phyloP scores from a whole-genome alignment of 2,329 filamentous ascomycete species.

The Ploettnerulaceae sp. region DNA sequence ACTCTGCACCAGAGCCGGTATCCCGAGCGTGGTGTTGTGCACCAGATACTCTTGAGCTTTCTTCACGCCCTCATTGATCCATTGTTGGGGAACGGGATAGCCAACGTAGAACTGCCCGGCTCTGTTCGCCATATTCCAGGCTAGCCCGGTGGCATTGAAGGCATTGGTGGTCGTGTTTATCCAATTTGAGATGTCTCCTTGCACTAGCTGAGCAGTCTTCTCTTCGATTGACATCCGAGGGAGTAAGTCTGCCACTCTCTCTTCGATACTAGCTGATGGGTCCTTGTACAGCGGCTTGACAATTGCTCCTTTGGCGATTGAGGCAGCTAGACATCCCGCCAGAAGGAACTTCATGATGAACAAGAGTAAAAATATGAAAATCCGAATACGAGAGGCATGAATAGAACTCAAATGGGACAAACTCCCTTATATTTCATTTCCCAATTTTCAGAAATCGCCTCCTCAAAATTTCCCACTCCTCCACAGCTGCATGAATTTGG shows the following conservation, averaged over 20 bases:
- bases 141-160: conserved; percentile 64
- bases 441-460: too few species aligned
- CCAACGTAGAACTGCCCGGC: conserved; percentile 66
- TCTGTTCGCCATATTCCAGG: conserved; percentile 51
- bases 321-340: neutral
- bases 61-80: conserved; percentile 58
- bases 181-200: conserved; percentile 70
- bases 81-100: conserved; percentile 58
- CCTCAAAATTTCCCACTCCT: too few species aligned
- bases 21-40: conserved; percentile 62
- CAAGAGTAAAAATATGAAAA: neutral
- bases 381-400: neutral
- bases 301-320: neutral
- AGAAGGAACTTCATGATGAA: conserved; percentile 1
- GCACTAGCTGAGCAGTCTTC: conserved; percentile 64
- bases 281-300: conserved; percentile 8
- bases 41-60: conserved; percentile 64
- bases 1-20: conserved; percentile 68
- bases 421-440: too few species aligned
- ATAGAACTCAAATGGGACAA: neutral
- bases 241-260: conserved; percentile 40
- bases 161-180: conserved; percentile 61
- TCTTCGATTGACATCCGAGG: conserved; percentile 70
- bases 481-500: too few species aligned
- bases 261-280: conserved; percentile 2